Base-by-base conservation (phyloP, 2,329 filamentous ascomycete species). In the Sodiomyces alkalinus region DNA sequence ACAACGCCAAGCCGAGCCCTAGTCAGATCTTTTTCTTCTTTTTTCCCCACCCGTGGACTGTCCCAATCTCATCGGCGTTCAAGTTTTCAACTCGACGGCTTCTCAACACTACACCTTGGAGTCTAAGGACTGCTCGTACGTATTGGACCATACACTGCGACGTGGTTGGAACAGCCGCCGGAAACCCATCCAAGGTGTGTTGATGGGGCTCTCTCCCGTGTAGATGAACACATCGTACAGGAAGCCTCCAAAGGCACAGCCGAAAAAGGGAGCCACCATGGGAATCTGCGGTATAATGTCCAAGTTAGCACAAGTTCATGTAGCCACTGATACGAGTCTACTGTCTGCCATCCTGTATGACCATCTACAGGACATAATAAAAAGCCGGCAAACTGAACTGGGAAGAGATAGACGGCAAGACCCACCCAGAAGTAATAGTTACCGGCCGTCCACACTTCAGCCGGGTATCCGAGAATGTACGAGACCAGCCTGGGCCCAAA, bases 351-450 rank as follows among this genome's bases (percentile, higher is more conserved):
- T n/a, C n/a, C n/a, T n/a, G n/a, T n/a, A n/a, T n/a, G n/a, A n/a
- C n/a, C n/a, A n/a, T n/a, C n/a, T n/a, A n/a, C n/a, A 23, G 7
- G 18, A 31, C 21, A 16, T 12, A 14, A n/a, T n/a, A n/a, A 29
- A n/a, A 20, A 21, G 15, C 15, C 5, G 16, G 13, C 26, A n/a
- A 11, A 14, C 33, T n/a, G n/a, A n/a, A n/a, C 13, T 19, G 6
- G 13, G 13, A 27, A 22, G 26, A 33, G 25, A 23, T 14, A 33
- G 12, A 26, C 26, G 12, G 19, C 7, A 17, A 27, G 16, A 8
- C 56, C 39, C 52, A 74, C 69, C 75, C 74, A 82, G 45, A 81
- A 81, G 44, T 80, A 83, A 43, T 80, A 78, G 9, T 60, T 61
- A 3, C 75, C 74, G 1, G 71, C 67, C 7, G 59, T 62, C 70